Percentiles rank a stretch among this genome's conserved stretches.
Evolutionary conservation across 768 basidiomycete genomes (phyloP).

Genomic region (Xanthoconium purpureum): DNA sequence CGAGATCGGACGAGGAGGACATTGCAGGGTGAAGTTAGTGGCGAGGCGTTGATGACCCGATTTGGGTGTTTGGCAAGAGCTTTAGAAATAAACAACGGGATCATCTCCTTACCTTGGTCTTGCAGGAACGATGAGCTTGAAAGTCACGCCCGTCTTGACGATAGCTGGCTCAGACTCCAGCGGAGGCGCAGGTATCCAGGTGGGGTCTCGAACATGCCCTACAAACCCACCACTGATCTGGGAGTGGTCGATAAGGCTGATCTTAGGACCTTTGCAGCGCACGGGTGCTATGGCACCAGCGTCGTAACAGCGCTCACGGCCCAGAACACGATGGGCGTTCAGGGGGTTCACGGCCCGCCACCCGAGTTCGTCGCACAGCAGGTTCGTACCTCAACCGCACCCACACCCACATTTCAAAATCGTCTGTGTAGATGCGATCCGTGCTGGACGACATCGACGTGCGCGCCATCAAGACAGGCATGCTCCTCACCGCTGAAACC

Average conservation of each 20-base stretch:
- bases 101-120: neutral
- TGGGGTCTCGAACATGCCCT: constrained; percentile 23
- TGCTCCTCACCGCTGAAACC: constrained; percentile 67
- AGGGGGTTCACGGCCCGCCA: constrained; percentile 65
- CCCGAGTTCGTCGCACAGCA: constrained; percentile 73
- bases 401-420: neutral
- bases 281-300: constrained; percentile 75
- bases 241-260: constrained; percentile 58
- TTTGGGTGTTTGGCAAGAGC: constrained; percentile 29
- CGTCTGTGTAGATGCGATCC: constrained; percentile 52
- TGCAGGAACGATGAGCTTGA: constrained; percentile 2
- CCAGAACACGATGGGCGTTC: constrained; percentile 85
- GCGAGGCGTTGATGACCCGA: neutral
- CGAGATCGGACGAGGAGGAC: constrained; percentile 25
- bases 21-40: neutral
- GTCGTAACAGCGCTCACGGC: constrained; percentile 85
- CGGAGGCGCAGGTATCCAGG: constrained; percentile 90
- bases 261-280: constrained; percentile 78
- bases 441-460: constrained; percentile 72
- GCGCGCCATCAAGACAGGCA: constrained; percentile 82
- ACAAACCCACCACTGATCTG: neutral
- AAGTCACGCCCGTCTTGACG: constrained; percentile 48
- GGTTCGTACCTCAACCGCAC: constrained; percentile 36
- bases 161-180: constrained; percentile 82
- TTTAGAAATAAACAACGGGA: constrained; percentile 26